phyloP scores from a whole-genome alignment of 2,329 filamentous ascomycete genomes.

The Colletotrichum falcatum region DNA sequence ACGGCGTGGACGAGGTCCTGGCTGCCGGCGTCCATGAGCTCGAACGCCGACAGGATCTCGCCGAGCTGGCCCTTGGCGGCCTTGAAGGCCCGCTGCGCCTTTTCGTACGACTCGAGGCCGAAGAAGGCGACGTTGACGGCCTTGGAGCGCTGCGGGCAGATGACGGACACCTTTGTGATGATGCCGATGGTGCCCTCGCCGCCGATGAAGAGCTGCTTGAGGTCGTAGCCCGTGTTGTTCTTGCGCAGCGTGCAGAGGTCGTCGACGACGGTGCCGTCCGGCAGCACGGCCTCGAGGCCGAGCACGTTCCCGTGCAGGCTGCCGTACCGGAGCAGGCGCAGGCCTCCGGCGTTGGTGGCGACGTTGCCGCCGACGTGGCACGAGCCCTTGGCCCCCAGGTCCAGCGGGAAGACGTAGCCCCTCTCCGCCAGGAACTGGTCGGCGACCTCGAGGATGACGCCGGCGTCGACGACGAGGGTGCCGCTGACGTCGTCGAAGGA shows the following conservation, averaged over 20 bases:
- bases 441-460: conserved; percentile 88
- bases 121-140: conserved; percentile 97
- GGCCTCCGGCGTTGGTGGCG: conserved; percentile 92
- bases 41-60: conserved; percentile 97
- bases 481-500: conserved; percentile 95
- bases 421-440: conserved; percentile 87
- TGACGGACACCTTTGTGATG: conserved; percentile 89
- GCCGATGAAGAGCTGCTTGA: conserved; percentile 97
- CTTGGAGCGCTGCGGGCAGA: conserved; percentile 87
- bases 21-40: conserved; percentile 91
- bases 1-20: conserved; percentile 82
- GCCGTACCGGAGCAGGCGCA: conserved; percentile 91
- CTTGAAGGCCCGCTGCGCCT: conserved; percentile 86
- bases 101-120: conserved; percentile 88
- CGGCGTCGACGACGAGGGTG: conserved; percentile 89
- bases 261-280: conserved; percentile 91
- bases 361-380: conserved; percentile 98
- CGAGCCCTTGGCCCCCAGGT: conserved; percentile 97
- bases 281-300: conserved; percentile 91
- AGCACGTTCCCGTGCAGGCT: conserved; percentile 94
- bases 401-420: conserved; percentile 92
- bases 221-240: conserved; percentile 98
- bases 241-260: conserved; percentile 91
- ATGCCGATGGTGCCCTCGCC: conserved; percentile 95
- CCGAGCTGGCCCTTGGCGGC: conserved; percentile 91